These are phyloP conservation scores for Yamadazyma triangularis DNA, from an alignment of 1,139 yeast genomes.

Conservation along the genomic window DNA sequence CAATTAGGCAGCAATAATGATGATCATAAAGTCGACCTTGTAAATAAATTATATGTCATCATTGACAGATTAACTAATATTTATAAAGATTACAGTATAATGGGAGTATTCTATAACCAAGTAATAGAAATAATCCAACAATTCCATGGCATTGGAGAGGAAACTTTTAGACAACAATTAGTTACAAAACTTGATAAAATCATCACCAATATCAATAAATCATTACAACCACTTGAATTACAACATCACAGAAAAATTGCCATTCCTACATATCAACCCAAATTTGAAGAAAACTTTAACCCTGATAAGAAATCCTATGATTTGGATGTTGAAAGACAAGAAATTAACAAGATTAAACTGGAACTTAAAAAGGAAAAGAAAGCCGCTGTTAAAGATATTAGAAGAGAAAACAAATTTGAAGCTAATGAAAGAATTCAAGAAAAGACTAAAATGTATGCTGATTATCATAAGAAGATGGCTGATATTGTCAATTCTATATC, in stretches of 20 bases:
- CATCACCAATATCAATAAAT: slow-evolving; percentile 31
- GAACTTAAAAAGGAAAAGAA: slow-evolving; percentile 91
- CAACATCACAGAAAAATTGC: slow-evolving; percentile 87
- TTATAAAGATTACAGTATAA: slow-evolving; percentile 67
- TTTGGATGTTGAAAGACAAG: slow-evolving; percentile 75
- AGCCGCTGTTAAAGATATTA: slow-evolving; percentile 80
- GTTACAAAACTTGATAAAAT: slow-evolving; percentile 50
- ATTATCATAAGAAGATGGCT: slow-evolving; percentile 88
- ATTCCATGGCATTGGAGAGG: slow-evolving; percentile 5
- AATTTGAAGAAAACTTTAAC: slow-evolving; percentile 92
- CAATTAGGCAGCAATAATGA: slow-evolving; percentile 16
- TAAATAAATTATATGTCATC: slow-evolving; percentile 20
- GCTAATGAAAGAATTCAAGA: slow-evolving; percentile 82
- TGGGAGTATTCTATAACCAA: slow-evolving; percentile 52
- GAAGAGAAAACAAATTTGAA: slow-evolving; percentile 82
- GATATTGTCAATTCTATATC: slow-evolving; percentile 79
- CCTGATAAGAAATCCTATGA: slow-evolving; percentile 94
- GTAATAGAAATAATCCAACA: slow-evolving; percentile 5
- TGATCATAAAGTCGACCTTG: slow-evolving; percentile 26
- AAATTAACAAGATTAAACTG: slow-evolving; percentile 73
- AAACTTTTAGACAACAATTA: slow-evolving; percentile 11
- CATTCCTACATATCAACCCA: slow-evolving; percentile 82
- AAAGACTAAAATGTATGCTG: slow-evolving; percentile 69
- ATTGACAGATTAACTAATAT: slow-evolving; percentile 29
- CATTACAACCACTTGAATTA: slow-evolving; percentile 62